A percentile compares a stretch with the other conserved stretches of the same genome.
Evolutionary conservation across 2,329 filamentous ascomycete genomes (phyloP).

Genomic region (Mycogone perniciosa): DNA sequence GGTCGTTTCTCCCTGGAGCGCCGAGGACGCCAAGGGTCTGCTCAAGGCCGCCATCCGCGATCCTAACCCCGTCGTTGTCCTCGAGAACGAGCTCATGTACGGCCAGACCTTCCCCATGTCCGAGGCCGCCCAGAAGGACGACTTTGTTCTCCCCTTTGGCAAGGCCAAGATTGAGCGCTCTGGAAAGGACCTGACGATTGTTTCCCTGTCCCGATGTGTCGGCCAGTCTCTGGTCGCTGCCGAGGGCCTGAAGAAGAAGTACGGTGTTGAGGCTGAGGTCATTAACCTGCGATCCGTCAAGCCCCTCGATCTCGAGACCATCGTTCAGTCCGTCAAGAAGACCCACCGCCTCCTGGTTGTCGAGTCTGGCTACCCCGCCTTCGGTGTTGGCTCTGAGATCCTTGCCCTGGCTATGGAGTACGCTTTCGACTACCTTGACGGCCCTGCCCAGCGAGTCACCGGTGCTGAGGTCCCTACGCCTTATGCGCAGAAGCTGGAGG

Average conservation of each 20-base stretch:
- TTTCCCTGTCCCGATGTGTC: slow-evolving; percentile 90
- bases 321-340: slow-evolving; percentile 98
- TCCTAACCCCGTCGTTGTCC: slow-evolving; percentile 89
- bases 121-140: slow-evolving; percentile 88
- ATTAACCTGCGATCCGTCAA: slow-evolving; percentile 98
- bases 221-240: slow-evolving; percentile 85
- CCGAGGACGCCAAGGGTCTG: slow-evolving; percentile 97
- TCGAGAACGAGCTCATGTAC: slow-evolving; percentile 89
- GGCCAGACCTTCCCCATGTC: slow-evolving; percentile 95
- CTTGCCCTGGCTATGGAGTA: slow-evolving; percentile 95
- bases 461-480: slow-evolving; percentile 96
- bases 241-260: slow-evolving; percentile 89
- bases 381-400: slow-evolving; percentile 87
- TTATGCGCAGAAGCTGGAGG: slow-evolving; percentile 87
- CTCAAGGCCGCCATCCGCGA: slow-evolving; percentile 97
- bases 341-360: slow-evolving; percentile 85
- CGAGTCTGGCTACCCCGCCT: slow-evolving; percentile 94
- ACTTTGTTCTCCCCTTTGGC: slow-evolving; percentile 95
- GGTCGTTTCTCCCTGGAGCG: slow-evolving; percentile 92
- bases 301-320: slow-evolving; percentile 90
- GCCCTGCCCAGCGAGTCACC: slow-evolving; percentile 87
- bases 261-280: slow-evolving; percentile 91
- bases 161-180: slow-evolving; percentile 98
- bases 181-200: slow-evolving; percentile 93
- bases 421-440: slow-evolving; percentile 94